Evolutionary conservation across 106 monocot species (phyloP).

Genomic region (Dioscorea alata): DNA sequence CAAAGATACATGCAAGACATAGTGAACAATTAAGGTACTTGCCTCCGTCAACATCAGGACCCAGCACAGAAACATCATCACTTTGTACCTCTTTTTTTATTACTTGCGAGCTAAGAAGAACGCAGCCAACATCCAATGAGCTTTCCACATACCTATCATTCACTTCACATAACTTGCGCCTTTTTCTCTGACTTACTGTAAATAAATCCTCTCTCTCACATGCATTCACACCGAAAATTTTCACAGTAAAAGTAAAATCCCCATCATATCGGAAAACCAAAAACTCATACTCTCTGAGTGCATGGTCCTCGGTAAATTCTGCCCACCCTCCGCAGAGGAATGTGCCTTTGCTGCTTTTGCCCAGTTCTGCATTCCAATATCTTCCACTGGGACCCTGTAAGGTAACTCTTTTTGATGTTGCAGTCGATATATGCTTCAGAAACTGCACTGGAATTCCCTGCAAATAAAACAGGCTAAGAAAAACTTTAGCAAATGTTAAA

Average conservation of each 20-base stretch:
- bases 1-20: background rate
- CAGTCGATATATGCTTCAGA: constrained; percentile 17
- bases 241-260: constrained; percentile 18
- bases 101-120: background rate
- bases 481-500: background rate
- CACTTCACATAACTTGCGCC: background rate
- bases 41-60: background rate
- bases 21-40: background rate
- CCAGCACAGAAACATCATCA: background rate
- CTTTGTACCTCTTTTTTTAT: background rate
- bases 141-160: background rate
- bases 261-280: constrained; percentile 18
- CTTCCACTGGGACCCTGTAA: constrained; percentile 17
- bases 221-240: constrained; percentile 18
- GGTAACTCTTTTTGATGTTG: constrained; percentile 9
- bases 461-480: background rate
- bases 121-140: background rate
- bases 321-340: constrained; percentile 18
- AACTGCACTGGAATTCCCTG: constrained; percentile 18
- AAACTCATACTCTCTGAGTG: constrained; percentile 14
- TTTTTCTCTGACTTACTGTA: background rate
- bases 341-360: constrained; percentile 1
- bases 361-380: constrained; percentile 11
- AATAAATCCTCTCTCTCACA: constrained; percentile 24
- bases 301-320: constrained; percentile 18